Evolutionary conservation across 805 yeast genomes (phyloP).

Genomic region (Ogataea minuta): DNA sequence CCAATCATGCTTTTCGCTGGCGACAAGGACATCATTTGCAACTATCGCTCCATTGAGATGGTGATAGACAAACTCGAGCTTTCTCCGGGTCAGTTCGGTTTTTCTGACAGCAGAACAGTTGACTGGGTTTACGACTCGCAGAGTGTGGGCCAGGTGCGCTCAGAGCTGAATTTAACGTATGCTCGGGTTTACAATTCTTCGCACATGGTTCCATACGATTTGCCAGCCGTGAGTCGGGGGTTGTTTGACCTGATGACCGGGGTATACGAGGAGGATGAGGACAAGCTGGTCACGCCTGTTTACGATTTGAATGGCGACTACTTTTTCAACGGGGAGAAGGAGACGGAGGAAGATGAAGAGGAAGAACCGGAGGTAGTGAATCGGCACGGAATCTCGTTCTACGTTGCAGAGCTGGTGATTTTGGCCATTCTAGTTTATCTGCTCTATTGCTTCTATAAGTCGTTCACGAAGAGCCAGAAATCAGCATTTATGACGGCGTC

Average conservation of each 20-base stretch:
- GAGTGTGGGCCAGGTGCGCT: constrained; percentile 38
- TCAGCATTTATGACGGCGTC: constrained; percentile 25
- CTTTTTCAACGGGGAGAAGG: constrained; percentile 10
- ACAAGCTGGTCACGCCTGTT: constrained; percentile 28
- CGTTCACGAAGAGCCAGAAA: constrained; percentile 19
- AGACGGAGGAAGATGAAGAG: constrained; percentile 4
- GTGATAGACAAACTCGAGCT: constrained; percentile 52
- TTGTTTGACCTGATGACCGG: constrained; percentile 53
- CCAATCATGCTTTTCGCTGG: constrained; percentile 82
- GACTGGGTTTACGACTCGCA: constrained; percentile 46
- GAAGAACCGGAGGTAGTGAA: constrained; percentile 2
- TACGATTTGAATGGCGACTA: constrained; percentile 16
- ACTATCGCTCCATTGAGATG: constrained; percentile 55
- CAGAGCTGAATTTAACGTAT: constrained; percentile 72
- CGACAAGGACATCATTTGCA: constrained; percentile 85
- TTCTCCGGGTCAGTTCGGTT: constrained; percentile 65
- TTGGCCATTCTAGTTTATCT: constrained; percentile 23
- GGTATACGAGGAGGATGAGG: constrained; percentile 30
- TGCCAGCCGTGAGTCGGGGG: constrained; percentile 67
- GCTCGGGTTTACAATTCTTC: constrained; percentile 73
- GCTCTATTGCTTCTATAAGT: constrained; percentile 26
- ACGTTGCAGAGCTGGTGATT: constrained; percentile 25
- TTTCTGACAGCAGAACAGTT: constrained; percentile 28
- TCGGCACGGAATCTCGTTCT: constrained; percentile 19
- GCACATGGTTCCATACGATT: constrained; percentile 92